These are phyloP conservation scores for Saccharomycopsis sp. DNA, from an alignment of 805 yeast species.

Conservation along the genomic window DNA sequence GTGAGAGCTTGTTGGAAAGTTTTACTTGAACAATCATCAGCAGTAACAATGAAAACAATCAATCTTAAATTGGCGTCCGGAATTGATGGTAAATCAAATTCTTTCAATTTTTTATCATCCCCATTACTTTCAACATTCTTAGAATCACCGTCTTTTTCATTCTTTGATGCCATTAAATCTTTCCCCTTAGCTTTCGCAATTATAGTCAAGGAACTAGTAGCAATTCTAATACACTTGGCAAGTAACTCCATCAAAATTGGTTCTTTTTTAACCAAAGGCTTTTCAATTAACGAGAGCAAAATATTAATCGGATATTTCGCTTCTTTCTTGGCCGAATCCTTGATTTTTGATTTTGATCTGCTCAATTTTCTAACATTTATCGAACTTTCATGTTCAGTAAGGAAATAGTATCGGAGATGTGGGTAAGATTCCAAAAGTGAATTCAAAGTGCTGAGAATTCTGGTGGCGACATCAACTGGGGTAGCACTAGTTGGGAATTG, in stretches of 20 bases:
- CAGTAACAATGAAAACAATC: slow-evolving; percentile 59
- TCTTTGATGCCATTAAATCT: slow-evolving; percentile 21
- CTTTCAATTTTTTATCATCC: slow-evolving; percentile 12
- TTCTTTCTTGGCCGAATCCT: slow-evolving; percentile 33
- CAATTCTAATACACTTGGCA: slow-evolving; percentile 66
- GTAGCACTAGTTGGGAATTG: slow-evolving; percentile 55
- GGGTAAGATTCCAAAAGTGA: slow-evolving; percentile 59
- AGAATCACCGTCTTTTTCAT: too few species aligned
- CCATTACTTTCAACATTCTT: neutral
- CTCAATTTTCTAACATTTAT: slow-evolving; percentile 30
- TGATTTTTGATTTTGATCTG: slow-evolving; percentile 28
- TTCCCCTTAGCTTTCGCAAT: slow-evolving; percentile 38
- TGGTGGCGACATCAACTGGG: slow-evolving; percentile 66
- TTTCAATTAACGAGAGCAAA: slow-evolving; percentile 55
- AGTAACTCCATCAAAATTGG: slow-evolving; percentile 68
- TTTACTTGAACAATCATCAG: slow-evolving; percentile 78
- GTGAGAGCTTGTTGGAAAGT: slow-evolving; percentile 80
- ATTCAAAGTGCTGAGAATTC: slow-evolving; percentile 68
- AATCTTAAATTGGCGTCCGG: slow-evolving; percentile 54
- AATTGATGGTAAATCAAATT: slow-evolving; percentile 49
- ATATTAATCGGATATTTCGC: slow-evolving; percentile 68
- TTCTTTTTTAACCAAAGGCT: slow-evolving; percentile 61
- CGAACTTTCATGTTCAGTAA: slow-evolving; percentile 65
- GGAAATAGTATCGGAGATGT: slow-evolving; percentile 64
- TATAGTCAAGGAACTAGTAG: slow-evolving; percentile 63